These are phyloP conservation scores for Phialocephala sp. DNA, from an alignment of 2,329 filamentous ascomycete genomes.

Conservation along the genomic window DNA sequence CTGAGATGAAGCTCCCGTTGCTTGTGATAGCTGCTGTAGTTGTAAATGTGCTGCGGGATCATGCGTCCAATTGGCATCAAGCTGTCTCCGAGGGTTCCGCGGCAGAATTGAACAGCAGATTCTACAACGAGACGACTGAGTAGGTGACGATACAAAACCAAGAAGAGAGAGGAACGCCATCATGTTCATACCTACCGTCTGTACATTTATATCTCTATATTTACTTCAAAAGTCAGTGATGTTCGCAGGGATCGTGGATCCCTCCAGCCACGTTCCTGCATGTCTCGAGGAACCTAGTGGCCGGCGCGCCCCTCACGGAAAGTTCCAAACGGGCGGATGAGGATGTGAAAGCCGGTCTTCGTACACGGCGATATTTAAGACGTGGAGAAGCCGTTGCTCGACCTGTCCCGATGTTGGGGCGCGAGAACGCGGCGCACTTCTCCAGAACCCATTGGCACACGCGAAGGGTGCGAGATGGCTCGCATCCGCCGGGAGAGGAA, in stretches of 20 bases:
- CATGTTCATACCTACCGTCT: neutral
- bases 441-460: neutral
- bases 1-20: conserved; percentile 1
- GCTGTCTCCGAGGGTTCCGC: neutral
- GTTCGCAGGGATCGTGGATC: conserved; percentile 1
- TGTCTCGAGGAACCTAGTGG: neutral
- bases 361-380: conserved; percentile 1
- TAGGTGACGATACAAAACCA: no score
- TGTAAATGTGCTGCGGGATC: neutral
- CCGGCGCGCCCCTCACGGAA: neutral
- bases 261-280: neutral
- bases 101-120: neutral
- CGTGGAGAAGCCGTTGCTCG: neutral
- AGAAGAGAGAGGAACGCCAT: neutral
- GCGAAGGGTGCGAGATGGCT: neutral
- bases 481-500: neutral
- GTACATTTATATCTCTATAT: neutral
- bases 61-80: conserved; percentile 6
- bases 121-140: neutral
- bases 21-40: neutral
- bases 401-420: neutral
- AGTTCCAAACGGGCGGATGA: neutral
- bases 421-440: neutral
- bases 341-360: neutral
- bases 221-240: neutral